These are phyloP conservation scores for Colletotrichum incanum DNA, from an alignment of 2,329 filamentous ascomycete genomes.

Conservation along the genomic window DNA sequence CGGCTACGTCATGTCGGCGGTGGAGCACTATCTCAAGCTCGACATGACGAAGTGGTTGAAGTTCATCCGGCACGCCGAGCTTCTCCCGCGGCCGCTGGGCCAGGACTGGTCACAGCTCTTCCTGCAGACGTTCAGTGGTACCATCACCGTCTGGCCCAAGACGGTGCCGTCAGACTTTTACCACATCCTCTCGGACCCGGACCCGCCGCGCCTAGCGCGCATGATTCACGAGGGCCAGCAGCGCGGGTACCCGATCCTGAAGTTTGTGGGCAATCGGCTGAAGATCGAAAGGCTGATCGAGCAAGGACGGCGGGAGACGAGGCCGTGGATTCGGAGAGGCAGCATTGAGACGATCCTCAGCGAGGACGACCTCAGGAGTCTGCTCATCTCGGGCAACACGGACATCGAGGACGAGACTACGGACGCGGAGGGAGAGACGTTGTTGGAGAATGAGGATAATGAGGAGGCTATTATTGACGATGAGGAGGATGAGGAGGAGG, in stretches of 20 bases:
- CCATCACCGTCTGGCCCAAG: constrained; percentile 96
- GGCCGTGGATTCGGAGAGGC: constrained; percentile 63
- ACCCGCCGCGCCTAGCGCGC: constrained; percentile 79
- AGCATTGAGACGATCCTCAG: constrained; percentile 74
- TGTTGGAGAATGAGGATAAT: constrained; percentile 51
- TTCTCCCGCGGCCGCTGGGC: constrained; percentile 89
- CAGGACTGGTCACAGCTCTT: constrained; percentile 98
- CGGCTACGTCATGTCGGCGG: constrained; percentile 91
- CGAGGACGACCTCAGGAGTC: constrained; percentile 70
- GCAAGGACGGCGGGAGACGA: constrained; percentile 69
- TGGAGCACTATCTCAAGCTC: constrained; percentile 95
- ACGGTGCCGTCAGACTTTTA: constrained; percentile 84
- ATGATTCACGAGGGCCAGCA: constrained; percentile 95
- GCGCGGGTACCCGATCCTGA: constrained; percentile 90
- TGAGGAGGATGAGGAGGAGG: background rate
- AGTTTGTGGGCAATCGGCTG: constrained; percentile 90
- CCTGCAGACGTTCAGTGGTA: constrained; percentile 95
- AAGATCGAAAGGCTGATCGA: constrained; percentile 84
- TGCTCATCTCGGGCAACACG: constrained; percentile 55
- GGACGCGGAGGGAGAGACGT: constrained; percentile 47
- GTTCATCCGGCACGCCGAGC: constrained; percentile 91
- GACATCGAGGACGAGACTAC: constrained; percentile 44
- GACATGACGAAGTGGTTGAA: constrained; percentile 98
- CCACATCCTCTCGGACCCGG: constrained; percentile 89
- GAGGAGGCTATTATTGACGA: constrained; percentile 44